These are phyloP conservation scores for Coemansia sp. DNA, from an alignment of 192 early-diverging fungal genomes.

Conservation along the genomic window DNA sequence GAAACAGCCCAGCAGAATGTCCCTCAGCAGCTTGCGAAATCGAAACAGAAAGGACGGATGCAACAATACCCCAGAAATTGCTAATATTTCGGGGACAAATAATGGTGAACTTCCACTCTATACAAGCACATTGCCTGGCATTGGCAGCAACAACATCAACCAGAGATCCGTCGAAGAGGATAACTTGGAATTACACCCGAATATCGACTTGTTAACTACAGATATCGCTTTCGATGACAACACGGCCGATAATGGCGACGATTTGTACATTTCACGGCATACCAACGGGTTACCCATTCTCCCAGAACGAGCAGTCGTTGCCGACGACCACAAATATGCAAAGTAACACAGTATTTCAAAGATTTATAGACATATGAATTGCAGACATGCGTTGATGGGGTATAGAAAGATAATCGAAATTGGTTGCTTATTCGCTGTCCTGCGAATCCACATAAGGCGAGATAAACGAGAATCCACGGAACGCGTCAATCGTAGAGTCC, in stretches of 20 bases:
- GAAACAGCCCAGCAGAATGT: constrained; percentile 12
- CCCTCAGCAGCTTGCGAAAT: constrained; percentile 4
- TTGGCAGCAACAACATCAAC: too few species aligned
- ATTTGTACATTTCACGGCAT: background rate
- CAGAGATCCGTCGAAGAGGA: background rate
- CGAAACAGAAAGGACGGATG: background rate
- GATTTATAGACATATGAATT: too few species aligned
- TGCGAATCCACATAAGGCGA: constrained; percentile 33
- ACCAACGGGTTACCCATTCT: background rate
- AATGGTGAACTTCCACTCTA: background rate
- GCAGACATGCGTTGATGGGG: too few species aligned
- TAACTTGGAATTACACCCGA: background rate
- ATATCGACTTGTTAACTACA: background rate
- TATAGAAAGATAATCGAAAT: too few species aligned
- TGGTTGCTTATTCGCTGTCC: constrained; percentile 26
- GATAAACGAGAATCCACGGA: constrained; percentile 50
- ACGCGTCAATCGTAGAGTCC: constrained; percentile 37
- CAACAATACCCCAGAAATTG: background rate
- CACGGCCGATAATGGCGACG: background rate
- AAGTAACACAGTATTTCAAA: too few species aligned
- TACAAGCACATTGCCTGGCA: background rate
- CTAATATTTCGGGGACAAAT: background rate
- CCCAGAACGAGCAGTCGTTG: background rate
- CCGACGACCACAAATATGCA: background rate
- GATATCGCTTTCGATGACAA: background rate